Base-by-base conservation (phyloP, 805 yeast genomes). In the Zygoascus biomembranicola region DNA sequence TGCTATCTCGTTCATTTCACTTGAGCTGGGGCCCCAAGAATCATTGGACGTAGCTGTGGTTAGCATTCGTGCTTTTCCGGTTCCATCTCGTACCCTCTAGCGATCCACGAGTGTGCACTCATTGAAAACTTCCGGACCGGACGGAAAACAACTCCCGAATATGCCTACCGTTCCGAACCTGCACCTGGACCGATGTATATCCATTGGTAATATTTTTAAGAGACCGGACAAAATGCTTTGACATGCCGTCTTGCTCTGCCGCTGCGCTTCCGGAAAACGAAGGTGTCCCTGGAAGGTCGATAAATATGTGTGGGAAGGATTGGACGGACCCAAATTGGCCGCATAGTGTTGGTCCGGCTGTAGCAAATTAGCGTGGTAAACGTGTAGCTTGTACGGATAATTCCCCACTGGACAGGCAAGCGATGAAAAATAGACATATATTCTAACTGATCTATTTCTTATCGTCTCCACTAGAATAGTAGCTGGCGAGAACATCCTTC, bases 171-270 rank as follows among this genome's bases (percentile, higher is more conserved):
- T 88, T 89, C 65, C 98, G 80, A 39, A 92, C 97, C 67, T 86
- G 75, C 32, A 89, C 82, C 69, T 92, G 97, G 16, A 87, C 84
- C 10, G 85, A 70, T 2, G 95, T 78, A 72, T 92, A 92, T 42
- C 98, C 98, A 64, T 81, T 87, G 65, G 90, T 82, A 32, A 85
- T 88, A 65, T 92, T 92, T 68, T 89, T 90, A 63, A 90, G 81
- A 41, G 89, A 80, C 66, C 97, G 85, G 50, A 87, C 82, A 57
- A 90, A 75, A 16, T 83, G 76, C 63, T 85, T 86, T 11, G 60
- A 57, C 57, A 46, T 46, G 18, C 13, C n/a, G 26, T 31, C 20
- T 13, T 8, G 5, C 28, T 23, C 28, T 23, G 28, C 28, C 28
- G 28, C 28, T 23, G 28, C 28, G 28, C 28, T 23, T 3, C 28